Conservation (phyloP, 2,329 filamentous ascomycete genomes). For the Ilyonectria destructans region DNA sequence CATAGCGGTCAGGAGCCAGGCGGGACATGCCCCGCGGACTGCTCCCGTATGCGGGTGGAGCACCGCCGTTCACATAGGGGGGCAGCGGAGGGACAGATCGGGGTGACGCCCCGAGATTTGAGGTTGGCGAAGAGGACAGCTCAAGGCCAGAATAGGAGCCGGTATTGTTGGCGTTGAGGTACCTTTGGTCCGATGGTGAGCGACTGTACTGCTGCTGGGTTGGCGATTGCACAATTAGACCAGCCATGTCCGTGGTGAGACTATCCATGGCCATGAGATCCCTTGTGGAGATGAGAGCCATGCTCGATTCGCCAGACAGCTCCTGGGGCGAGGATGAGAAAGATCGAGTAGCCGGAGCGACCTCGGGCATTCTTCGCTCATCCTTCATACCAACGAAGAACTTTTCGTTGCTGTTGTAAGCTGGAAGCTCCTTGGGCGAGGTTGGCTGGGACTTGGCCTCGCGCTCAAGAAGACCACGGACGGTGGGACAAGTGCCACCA, state of each 20-base stretch:
- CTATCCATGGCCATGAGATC: constrained; percentile 68
- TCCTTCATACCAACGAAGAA: constrained; percentile 59
- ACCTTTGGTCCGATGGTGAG: constrained; percentile 54
- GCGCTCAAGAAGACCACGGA: constrained; percentile 69
- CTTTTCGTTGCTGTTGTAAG: constrained; percentile 59
- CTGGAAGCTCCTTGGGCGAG: constrained; percentile 57
- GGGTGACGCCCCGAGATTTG: constrained; percentile 57
- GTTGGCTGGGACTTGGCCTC: constrained; percentile 52
- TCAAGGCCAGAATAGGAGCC: constrained; percentile 47
- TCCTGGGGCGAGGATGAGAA: constrained; percentile 61
- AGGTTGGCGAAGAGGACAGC: constrained; percentile 54
- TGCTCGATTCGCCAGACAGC: constrained; percentile 52
- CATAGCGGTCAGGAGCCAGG: constrained; percentile 71
- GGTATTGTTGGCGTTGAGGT: constrained; percentile 55
- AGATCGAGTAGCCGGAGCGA: constrained; percentile 45
- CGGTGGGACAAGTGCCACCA: constrained; percentile 64
- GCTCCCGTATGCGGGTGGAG: constrained; percentile 54
- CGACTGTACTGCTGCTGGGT: constrained; percentile 53
- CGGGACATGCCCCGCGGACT: constrained; percentile 54
- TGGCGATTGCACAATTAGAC: constrained; percentile 58
- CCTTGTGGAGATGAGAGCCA: constrained; percentile 69
- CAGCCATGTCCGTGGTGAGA: constrained; percentile 59
- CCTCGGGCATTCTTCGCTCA: constrained; percentile 56
- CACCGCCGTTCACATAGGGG: constrained; percentile 42
- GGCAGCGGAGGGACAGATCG: constrained; percentile 58